Evolutionary conservation across 164 flowering plant species (phyloP).

Genomic region (Akebia trifoliata): DNA sequence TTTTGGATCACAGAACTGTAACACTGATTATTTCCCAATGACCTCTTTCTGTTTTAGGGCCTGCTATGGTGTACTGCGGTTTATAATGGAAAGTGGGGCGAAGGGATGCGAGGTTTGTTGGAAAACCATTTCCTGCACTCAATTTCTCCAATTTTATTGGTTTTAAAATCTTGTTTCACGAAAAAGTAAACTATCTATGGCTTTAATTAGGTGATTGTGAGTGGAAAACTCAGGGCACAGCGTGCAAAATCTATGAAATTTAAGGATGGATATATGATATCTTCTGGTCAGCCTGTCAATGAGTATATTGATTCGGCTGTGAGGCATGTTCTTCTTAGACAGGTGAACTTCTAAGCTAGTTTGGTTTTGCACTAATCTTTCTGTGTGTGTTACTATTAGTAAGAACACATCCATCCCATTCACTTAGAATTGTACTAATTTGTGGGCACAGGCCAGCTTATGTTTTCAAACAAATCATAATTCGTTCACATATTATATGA

Average conservation of each 20-base stretch:
- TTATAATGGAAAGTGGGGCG: slow-evolving; percentile 82
- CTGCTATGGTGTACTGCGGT: slow-evolving; percentile 74
- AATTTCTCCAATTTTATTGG: neutral
- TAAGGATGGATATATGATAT: slow-evolving; percentile 84
- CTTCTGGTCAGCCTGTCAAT: slow-evolving; percentile 78
- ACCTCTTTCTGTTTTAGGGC: slow-evolving; percentile 42
- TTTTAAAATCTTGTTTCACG: neutral
- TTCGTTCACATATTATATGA: too few species aligned
- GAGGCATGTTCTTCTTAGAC: slow-evolving; percentile 75
- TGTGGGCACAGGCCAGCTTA: too few species aligned
- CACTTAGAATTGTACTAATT: too few species aligned
- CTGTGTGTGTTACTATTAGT: neutral
- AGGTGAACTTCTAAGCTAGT: slow-evolving; percentile 31
- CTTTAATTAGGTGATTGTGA: slow-evolving; percentile 59
- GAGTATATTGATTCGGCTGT: slow-evolving; percentile 83
- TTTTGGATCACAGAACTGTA: too few species aligned
- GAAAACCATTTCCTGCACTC: too few species aligned
- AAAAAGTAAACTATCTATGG: neutral
- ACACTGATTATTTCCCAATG: neutral
- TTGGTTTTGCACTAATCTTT: neutral
- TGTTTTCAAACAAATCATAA: too few species aligned
- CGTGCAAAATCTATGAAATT: slow-evolving; percentile 89
- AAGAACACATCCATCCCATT: too few species aligned
- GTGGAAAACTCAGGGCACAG: slow-evolving; percentile 76
- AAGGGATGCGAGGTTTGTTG: slow-evolving; percentile 75